These are phyloP conservation scores for Bryoglossum gracile DNA, from an alignment of 495 filamentous ascomycete genomes.

Conservation along the genomic window DNA sequence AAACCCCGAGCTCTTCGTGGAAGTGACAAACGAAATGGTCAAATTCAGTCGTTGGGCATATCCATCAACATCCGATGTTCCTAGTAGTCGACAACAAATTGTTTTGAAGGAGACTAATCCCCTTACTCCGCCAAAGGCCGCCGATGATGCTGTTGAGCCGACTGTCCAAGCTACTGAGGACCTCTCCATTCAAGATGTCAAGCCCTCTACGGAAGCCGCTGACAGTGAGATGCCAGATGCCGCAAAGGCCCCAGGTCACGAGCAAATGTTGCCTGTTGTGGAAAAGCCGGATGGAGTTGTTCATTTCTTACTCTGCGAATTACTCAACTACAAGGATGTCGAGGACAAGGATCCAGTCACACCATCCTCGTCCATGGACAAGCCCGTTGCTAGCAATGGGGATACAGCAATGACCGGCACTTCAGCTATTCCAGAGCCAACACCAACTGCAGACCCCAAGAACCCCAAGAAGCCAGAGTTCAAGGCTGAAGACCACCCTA, in stretches of 20 bases:
- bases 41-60: conserved; percentile 57
- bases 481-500: conserved; percentile 88
- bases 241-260: conserved; percentile 46
- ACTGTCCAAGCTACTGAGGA: conserved; percentile 50
- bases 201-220: conserved; percentile 43
- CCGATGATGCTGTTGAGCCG: conserved; percentile 25
- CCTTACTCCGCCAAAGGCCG: neutral
- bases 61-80: conserved; percentile 25
- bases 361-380: conserved; percentile 14
- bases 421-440: conserved; percentile 22
- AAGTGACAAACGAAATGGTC: conserved; percentile 80
- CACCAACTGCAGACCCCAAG: conserved; percentile 53
- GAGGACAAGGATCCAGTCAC: conserved; percentile 63
- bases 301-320: conserved; percentile 89
- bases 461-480: conserved; percentile 61
- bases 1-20: conserved; percentile 79
- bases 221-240: conserved; percentile 52
- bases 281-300: conserved; percentile 95
- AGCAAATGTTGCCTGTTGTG: conserved; percentile 75
- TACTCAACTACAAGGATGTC: conserved; percentile 86
- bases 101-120: conserved; percentile 18
- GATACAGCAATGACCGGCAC: conserved; percentile 22
- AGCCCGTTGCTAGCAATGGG: conserved; percentile 18
- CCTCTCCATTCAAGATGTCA: conserved; percentile 42
- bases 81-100: conserved; percentile 15